phyloP scores from a whole-genome alignment of 1,139 yeast genomes.

The Debaryomycetaceae sp. region DNA sequence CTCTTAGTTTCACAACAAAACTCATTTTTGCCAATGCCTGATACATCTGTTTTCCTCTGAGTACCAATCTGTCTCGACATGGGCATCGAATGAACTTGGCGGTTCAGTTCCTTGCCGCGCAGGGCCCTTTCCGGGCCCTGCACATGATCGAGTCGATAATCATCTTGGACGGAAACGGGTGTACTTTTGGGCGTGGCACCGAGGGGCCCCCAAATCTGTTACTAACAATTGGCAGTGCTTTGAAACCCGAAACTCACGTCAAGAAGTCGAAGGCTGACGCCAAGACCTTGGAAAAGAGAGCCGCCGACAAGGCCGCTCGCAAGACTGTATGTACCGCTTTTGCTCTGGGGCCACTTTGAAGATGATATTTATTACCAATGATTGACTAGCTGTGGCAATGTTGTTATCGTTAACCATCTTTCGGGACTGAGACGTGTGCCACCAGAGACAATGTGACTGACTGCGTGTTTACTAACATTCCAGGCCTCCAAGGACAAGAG shows the following conservation, averaged over 20 bases:
- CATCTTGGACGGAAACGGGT: slow-evolving; percentile 2
- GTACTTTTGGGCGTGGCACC: no score
- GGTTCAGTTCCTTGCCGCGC: slow-evolving; percentile 38
- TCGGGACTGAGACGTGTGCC: slow-evolving; percentile 80
- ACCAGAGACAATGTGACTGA: slow-evolving; percentile 15
- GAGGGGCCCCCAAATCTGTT: slow-evolving; percentile 12
- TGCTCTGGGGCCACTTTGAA: slow-evolving; percentile 30
- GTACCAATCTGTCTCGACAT: slow-evolving; percentile 13
- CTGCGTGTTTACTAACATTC: slow-evolving; percentile 33
- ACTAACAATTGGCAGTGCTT: slow-evolving; percentile 43
- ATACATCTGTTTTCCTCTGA: slow-evolving; percentile 49
- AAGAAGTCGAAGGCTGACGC: slow-evolving; percentile 92
- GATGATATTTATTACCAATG: slow-evolving; percentile 58
- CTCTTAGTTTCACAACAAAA: slow-evolving; percentile 11
- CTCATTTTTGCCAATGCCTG: slow-evolving; percentile 42
- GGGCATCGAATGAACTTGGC: slow-evolving; percentile 39
- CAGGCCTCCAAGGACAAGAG: slow-evolving; percentile 89
- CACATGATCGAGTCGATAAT: no score
- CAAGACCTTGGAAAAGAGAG: slow-evolving; percentile 81
- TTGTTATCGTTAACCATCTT: slow-evolving; percentile 98
- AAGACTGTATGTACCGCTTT: slow-evolving; percentile 70
- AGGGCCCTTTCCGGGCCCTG: slow-evolving; percentile 20
- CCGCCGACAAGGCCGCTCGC: slow-evolving; percentile 83
- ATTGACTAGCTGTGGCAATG: slow-evolving; percentile 87
- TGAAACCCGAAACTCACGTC: slow-evolving; percentile 89